These are phyloP conservation scores for Apiospora kogelbergensis DNA, from an alignment of 2,329 filamentous ascomycete species.

Conservation along the genomic window DNA sequence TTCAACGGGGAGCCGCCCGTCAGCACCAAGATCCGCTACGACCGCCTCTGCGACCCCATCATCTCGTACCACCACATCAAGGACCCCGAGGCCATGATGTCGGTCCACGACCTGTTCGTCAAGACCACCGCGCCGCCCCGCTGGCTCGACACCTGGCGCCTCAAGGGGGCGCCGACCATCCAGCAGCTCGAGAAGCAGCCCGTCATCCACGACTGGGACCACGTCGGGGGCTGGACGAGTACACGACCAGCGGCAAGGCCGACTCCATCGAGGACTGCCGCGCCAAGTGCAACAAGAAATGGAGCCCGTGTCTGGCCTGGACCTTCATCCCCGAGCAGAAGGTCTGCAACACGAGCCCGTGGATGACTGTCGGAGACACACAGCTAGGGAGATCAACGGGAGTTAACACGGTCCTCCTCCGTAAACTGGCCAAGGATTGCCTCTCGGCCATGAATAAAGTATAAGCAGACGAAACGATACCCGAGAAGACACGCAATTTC, in stretches of 20 bases:
- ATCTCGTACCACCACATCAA: neutral
- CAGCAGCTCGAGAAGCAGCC: slow-evolving; percentile 2
- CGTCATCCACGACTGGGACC: neutral
- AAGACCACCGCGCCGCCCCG: neutral
- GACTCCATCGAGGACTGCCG: neutral
- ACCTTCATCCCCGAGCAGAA: neutral
- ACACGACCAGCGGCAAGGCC: neutral
- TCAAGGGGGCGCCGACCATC: neutral
- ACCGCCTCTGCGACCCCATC: slow-evolving; percentile 8
- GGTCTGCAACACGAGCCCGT: slow-evolving; percentile 8
- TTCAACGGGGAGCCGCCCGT: slow-evolving; percentile 9
- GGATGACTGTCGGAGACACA: neutral
- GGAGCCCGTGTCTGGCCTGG: slow-evolving; percentile 5
- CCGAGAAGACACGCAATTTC: too few relatives aligned
- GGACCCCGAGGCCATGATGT: neutral
- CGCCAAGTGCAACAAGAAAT: neutral
- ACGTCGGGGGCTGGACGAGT: slow-evolving; percentile 3
- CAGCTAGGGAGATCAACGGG: neutral
- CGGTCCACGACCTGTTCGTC: neutral
- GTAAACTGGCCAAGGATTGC: neutral
- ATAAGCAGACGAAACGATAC: neutral
- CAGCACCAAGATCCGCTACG: neutral
- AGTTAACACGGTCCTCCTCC: neutral
- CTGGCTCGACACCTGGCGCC: slow-evolving; percentile 10
- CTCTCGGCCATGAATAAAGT: neutral